A percentile compares a stretch with the other conserved stretches of the same genome.
Conservation (phyloP, 2,329 filamentous ascomycete species). For the Aspergillus sp. region DNA sequence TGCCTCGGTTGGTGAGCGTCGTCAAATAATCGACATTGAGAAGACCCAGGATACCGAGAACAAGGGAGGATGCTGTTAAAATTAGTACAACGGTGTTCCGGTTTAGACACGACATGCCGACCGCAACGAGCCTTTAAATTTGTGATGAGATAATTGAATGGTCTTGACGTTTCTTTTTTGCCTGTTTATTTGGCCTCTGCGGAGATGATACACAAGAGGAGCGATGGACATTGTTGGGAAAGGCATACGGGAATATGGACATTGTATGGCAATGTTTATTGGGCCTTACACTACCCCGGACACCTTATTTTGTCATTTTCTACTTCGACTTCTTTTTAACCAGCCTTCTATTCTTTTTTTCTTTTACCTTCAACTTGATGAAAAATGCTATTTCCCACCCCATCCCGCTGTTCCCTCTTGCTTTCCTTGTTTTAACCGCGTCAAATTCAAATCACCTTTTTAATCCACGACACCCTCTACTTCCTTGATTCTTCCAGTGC, state of each 20-base stretch:
- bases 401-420: background rate
- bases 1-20: conserved; percentile 75
- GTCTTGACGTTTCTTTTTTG: conserved; percentile 36
- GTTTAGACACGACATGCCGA: conserved; percentile 27
- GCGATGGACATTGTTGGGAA: conserved; percentile 21
- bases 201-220: conserved; percentile 36
- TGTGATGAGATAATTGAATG: conserved; percentile 41
- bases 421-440: background rate
- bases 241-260: conserved; percentile 18
- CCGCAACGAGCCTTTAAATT: conserved; percentile 37
- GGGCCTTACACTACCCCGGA: conserved; percentile 19
- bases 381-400: conserved; percentile 18
- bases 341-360: conserved; percentile 20
- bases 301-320: conserved; percentile 18
- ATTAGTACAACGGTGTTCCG: conserved; percentile 12
- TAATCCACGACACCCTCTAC: background rate
- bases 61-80: conserved; percentile 57
- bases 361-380: conserved; percentile 18
- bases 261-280: conserved; percentile 28
- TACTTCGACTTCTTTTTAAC: conserved; percentile 20
- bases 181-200: conserved; percentile 35
- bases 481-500: background rate
- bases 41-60: conserved; percentile 77
- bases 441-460: background rate
- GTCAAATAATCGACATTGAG: conserved; percentile 78